Evolutionary conservation across 164 flowering plant genomes (phyloP).

Genomic region (Annona squamosa): DNA sequence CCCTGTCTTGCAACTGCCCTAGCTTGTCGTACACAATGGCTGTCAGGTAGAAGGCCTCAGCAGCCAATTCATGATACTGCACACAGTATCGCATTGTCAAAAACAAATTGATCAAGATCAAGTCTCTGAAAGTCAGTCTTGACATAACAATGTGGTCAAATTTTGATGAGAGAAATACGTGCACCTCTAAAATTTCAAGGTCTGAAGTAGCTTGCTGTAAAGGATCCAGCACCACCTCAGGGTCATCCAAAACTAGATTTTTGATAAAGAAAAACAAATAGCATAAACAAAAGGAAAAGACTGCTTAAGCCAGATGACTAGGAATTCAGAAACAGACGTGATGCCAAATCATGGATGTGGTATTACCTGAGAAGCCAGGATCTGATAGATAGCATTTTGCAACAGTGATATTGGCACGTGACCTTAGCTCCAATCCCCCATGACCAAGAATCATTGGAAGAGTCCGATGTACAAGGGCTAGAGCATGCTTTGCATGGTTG

Average conservation of each 20-base stretch:
- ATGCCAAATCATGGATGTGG: neutral
- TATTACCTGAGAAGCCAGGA: constrained; percentile 64
- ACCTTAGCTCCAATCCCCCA: constrained; percentile 90
- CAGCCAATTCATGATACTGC: constrained; percentile 94
- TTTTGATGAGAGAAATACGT: constrained; percentile 3
- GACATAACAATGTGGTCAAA: neutral
- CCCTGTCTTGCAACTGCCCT: constrained; percentile 57
- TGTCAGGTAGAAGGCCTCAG: constrained; percentile 84
- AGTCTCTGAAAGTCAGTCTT: neutral
- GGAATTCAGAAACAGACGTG: neutral
- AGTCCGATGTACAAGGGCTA: constrained; percentile 57
- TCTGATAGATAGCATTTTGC: constrained; percentile 88
- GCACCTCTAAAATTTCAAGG: constrained; percentile 75
- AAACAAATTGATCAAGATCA: neutral
- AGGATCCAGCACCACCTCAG: constrained; percentile 60
- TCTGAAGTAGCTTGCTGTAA: constrained; percentile 77
- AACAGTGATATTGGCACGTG: constrained; percentile 77
- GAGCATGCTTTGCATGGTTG: constrained; percentile 70
- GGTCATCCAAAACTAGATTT: constrained; percentile 49
- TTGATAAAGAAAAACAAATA: neutral
- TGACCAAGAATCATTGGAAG: constrained; percentile 90
- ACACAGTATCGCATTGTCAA: neutral
- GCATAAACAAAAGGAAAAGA: neutral
- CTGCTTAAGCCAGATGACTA: neutral
- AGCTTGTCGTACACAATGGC: constrained; percentile 62